Evolutionary conservation across 768 basidiomycete genomes (phyloP), one percentile per base, ranked within the genome.

Genomic region (Leucocoprinus leucothites): DNA sequence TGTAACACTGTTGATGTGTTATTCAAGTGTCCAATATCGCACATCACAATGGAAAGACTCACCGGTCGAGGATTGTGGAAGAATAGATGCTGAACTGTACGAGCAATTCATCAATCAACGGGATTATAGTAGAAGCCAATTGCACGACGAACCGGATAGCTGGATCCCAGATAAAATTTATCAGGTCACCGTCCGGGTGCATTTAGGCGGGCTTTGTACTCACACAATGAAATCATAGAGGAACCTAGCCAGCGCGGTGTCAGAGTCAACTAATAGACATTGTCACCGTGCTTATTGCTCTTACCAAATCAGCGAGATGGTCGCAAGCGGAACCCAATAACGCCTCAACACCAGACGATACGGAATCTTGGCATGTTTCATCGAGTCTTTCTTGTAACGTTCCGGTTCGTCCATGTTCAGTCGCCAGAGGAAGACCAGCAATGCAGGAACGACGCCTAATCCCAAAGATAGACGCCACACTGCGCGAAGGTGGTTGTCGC

Each of bases 401-500:
- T 75, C 75, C 0, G 93, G 91, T 63, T 95, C 91, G 28, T 85
- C 78, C 88, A 95, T 92, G 57, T 77, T 81, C 51, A 92, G 64
- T 60, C 94, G 91, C 92, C 94, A 95, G 46, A 91, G 63, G 63
- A 95, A 83, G 18, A 95, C 86, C 9, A 82, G 79, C 13, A 82
- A 60, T 5, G 94, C 93, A 31, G 94, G 94, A 51, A 96, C 64
- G 36, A 87, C 73, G 28, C 94, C 94, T 9, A 96, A 79, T 26
- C 91, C 94, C 11, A 96, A 79, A 16, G 92, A 89, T 43, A 91
- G 62, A 48, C 94, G 85, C 93, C 93, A 96, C 3, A 92, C 88
- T 2, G 88, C 89, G 22, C 88, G 82, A 41, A 95, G 82, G 65
- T 94, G 93, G 58, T 89, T 70, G 36, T 80, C 63, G 28, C 91